These are phyloP conservation scores for Globomyces sp. DNA, from an alignment of 371 early-diverging fungal species.

Conservation along the genomic window DNA sequence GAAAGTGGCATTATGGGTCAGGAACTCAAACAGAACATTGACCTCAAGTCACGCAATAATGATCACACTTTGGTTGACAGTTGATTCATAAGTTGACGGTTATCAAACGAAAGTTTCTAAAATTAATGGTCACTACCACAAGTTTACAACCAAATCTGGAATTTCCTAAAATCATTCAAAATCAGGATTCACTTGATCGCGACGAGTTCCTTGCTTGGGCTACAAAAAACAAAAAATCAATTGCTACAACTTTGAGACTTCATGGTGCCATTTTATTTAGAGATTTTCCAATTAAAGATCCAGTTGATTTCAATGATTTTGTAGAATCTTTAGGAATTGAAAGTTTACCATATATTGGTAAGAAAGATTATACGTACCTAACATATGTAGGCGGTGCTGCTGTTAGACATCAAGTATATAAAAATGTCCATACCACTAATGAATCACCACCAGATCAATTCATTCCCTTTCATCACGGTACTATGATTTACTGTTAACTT, in stretches of 20 bases:
- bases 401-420: constrained; percentile 22
- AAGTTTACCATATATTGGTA: constrained; percentile 21
- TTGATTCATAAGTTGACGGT: too few species aligned
- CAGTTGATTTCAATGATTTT: constrained; percentile 29
- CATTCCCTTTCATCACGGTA: constrained; percentile 35
- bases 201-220: constrained; percentile 15
- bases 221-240: neutral
- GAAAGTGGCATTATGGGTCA: too few species aligned
- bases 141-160: too few species aligned
- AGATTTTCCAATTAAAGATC: constrained; percentile 25
- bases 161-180: too few species aligned
- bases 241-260: constrained; percentile 2
- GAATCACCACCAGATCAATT: constrained; percentile 33
- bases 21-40: too few species aligned
- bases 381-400: constrained; percentile 37
- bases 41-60: too few species aligned
- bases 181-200: too few species aligned
- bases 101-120: too few species aligned
- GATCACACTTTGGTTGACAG: too few species aligned
- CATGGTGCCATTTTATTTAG: constrained; percentile 32
- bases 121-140: too few species aligned
- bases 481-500: neutral
- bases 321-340: constrained; percentile 29
- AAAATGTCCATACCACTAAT: constrained; percentile 24
- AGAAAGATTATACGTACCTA: neutral